Base-by-base conservation (phyloP, 768 basidiomycete species). In the Tylopilus plumbeoviolaceoides region DNA sequence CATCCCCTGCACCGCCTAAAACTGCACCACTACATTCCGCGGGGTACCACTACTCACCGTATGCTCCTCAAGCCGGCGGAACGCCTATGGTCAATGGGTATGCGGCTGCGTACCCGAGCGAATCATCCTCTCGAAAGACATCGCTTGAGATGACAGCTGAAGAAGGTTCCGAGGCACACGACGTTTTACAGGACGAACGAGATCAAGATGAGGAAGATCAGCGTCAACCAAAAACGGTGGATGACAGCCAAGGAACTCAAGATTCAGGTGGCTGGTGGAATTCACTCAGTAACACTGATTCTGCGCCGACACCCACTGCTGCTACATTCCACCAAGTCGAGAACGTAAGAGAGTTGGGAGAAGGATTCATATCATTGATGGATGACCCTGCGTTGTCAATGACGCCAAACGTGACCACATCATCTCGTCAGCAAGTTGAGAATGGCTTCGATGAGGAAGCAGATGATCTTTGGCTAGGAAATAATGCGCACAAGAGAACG, bases 391-490 rank as follows among this genome's bases (percentile, higher is more conserved):
- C 77, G 10, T 76, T 79, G 31, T 70, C 78, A 4, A 67, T 76
- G 39, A 65, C 70, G 17, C 70, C 61, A 15, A 67, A 44, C 21
- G 33, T 42, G 20, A 53, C 51, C 9, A 23, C 57, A 25, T 36
- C 60, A 33, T 38, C 60, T 18, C 49, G 5, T 36, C 61, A 50
- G 27, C 51, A 47, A 33, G 61, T 39, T 28, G 33, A 57, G 42
- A 44, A 49, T 50, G 17, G 25, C n/a, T 52, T 54, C 47, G 68
- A 75, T 8, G 82, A 83, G 8, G 88, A 88, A 1, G 87, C 85
- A 1, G 93, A 95, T 41, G 93, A 97, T 63, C 78, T 99, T 47
- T 97, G 97, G 1, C 78, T 98, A 56, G 92, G 94, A 3, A 99
- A 98, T 63, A 75, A 71, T 14, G 77, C 78, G 44, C 67, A 57